A percentile compares a stretch with the other conserved stretches of the same genome.
Conservation (phyloP, 2,329 filamentous ascomycete genomes). For the Juglanconis sp. region DNA sequence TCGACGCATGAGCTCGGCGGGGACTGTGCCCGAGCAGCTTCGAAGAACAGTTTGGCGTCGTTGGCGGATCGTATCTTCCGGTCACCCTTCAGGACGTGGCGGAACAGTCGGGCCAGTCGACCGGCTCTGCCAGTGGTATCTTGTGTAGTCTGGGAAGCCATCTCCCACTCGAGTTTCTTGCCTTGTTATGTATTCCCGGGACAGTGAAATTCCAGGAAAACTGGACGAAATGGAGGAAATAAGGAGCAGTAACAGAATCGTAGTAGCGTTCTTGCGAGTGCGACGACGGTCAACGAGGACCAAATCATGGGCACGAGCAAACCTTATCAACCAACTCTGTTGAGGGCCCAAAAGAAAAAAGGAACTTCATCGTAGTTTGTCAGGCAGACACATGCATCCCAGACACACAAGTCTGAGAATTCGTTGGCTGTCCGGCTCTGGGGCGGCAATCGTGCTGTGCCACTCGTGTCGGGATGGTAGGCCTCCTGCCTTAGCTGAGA, state of each 20-base stretch:
- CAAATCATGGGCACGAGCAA: too few species aligned
- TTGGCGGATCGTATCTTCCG: slow-evolving; percentile 20
- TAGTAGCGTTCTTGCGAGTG: too few species aligned
- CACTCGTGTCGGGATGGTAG: slow-evolving; percentile 1
- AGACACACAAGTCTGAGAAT: too few species aligned
- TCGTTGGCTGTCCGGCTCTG: not conserved
- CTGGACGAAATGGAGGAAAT: too few species aligned
- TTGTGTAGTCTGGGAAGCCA: not conserved
- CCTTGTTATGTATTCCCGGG: too few species aligned
- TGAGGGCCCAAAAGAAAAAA: not conserved
- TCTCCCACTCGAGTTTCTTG: not conserved
- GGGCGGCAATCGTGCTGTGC: not conserved
- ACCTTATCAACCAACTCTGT: not conserved
- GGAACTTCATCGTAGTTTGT: not conserved
- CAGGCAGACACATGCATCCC: too few species aligned
- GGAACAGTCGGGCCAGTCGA: slow-evolving; percentile 19
- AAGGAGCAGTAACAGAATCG: too few species aligned
- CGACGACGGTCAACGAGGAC: too few species aligned
- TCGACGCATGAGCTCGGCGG: slow-evolving; percentile 26
- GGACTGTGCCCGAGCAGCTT: slow-evolving; percentile 22
- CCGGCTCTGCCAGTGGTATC: slow-evolving; percentile 3
- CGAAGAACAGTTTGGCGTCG: slow-evolving; percentile 30
- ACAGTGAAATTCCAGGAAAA: too few species aligned
- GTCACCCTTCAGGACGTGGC: slow-evolving; percentile 23
- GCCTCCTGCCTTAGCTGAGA: slow-evolving; percentile 19